Base-by-base conservation (phyloP, 2,329 filamentous ascomycete genomes). In the Fusarium denticulatum region DNA sequence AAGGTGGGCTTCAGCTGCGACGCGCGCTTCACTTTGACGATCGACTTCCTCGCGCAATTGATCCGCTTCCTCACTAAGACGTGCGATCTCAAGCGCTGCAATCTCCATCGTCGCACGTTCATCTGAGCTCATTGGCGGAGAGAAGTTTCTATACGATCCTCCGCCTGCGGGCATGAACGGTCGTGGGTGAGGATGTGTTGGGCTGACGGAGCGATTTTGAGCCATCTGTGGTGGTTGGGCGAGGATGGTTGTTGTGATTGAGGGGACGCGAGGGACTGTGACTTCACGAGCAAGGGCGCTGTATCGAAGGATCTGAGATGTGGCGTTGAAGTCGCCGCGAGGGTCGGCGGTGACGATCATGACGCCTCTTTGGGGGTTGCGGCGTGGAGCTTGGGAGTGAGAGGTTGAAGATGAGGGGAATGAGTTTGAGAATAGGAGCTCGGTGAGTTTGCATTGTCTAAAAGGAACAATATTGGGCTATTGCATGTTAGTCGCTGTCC, bases 331-430 rank as follows among this genome's bases (percentile, higher is more conserved):
- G 82, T 99, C 96, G 42, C 96, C 96, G 18, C 93, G 84, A 0
- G 96, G 94, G 78, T 99, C 96, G 7, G 96, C 96, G 0, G 96
- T 97, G 22, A 98, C 96, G 64, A 99, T 93, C 95, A 99, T 98
- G 77, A 97, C 91, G 3, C 92, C 95, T 78, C 93, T 95, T 80
- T 98, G 96, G 0, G 94, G 93, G 71, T 91, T 90, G 22, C 91
- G 90, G 20, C 87, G 85, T 16, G 81, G 79, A 20, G 74, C 64
- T 74, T 86, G 68, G 4, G 80, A 68, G 60, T 84, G 80, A 22
- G 82, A 76, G 4, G 81, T 73, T 11, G 87, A 84, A 42, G 86
- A 82, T 0, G 92, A 93, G 70, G 88, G 95, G 85, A 92, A 98
- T 26, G 89, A 97, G 80, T 96, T 96, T n/a, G 93, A 94, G 81